phyloP scores from a whole-genome alignment of 192 early-diverging fungal genomes.

The Coemansia javaensis region DNA sequence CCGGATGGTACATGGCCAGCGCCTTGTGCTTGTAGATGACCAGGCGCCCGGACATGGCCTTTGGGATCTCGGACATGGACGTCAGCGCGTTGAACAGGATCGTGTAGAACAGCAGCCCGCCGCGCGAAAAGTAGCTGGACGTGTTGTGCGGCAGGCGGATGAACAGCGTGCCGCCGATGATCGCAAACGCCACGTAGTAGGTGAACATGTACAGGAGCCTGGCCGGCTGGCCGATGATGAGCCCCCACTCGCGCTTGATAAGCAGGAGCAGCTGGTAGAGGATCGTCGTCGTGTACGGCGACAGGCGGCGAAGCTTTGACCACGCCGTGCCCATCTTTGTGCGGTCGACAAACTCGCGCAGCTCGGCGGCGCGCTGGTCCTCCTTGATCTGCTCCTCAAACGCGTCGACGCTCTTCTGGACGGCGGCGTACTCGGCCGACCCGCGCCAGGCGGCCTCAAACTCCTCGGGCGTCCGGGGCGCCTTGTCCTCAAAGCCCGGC shows the following conservation, averaged over 20 bases:
- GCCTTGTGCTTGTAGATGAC: constrained; percentile 76
- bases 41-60: constrained; percentile 64
- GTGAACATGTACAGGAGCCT: constrained; percentile 53
- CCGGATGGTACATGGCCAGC: constrained; percentile 66
- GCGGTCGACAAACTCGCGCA: constrained; percentile 51
- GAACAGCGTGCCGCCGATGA: constrained; percentile 70
- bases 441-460: constrained; percentile 57
- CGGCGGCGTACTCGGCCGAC: constrained; percentile 38
- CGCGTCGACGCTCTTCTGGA: constrained; percentile 38
- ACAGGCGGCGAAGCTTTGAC: constrained; percentile 45
- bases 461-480: constrained; percentile 56
- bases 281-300: constrained; percentile 63
- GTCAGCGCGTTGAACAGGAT: constrained; percentile 66
- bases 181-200: constrained; percentile 62
- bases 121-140: constrained; percentile 64
- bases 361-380: constrained; percentile 29
- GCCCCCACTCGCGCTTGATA: constrained; percentile 59
- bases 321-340: constrained; percentile 35
- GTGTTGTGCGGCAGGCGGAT: constrained; percentile 54
- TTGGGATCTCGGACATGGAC: constrained; percentile 65
- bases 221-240: constrained; percentile 52
- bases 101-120: constrained; percentile 72
- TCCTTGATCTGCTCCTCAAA: constrained; percentile 45
- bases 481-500: constrained; percentile 53
- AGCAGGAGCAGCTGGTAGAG: constrained; percentile 57